Conservation (phyloP, 2,329 filamentous ascomycete genomes). For the Paraconiothyrium brasiliense region DNA sequence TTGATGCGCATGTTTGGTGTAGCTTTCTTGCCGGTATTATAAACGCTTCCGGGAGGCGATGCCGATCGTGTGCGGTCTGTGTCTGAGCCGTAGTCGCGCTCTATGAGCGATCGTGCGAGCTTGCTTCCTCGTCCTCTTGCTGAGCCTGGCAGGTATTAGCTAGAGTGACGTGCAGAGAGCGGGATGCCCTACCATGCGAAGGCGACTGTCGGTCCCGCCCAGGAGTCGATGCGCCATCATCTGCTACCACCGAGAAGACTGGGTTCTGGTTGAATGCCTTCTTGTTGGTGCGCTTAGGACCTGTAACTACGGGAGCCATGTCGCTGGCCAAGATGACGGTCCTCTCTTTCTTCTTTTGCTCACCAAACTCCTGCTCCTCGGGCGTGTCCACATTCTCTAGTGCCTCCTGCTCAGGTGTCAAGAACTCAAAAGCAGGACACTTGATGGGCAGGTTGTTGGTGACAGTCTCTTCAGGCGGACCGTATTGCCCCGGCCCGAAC, state of each 20-base stretch:
- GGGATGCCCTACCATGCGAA: conserved; percentile 41
- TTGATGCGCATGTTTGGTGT: conserved; percentile 59
- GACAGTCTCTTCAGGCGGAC: conserved; percentile 42
- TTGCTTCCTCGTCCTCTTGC: conserved; percentile 46
- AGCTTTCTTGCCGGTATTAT: conserved; percentile 49
- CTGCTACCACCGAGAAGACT: conserved; percentile 52
- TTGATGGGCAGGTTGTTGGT: conserved; percentile 60
- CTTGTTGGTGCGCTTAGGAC: conserved; percentile 60
- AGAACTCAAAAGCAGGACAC: conserved; percentile 71
- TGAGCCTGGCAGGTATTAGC: conserved; percentile 35
- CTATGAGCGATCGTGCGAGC: conserved; percentile 44
- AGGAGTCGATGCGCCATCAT: conserved; percentile 52
- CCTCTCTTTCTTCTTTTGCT: conserved; percentile 76
- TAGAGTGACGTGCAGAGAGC: background rate
- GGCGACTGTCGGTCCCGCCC: conserved; percentile 52
- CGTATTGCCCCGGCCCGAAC: conserved; percentile 71
- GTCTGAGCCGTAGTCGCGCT: conserved; percentile 53
- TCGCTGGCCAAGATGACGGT: conserved; percentile 78
- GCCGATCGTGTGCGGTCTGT: conserved; percentile 60
- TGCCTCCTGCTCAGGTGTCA: conserved; percentile 72
- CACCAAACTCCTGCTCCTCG: conserved; percentile 75
- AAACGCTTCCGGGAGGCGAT: conserved; percentile 52
- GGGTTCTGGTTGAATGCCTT: conserved; percentile 56
- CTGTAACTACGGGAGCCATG: conserved; percentile 70
- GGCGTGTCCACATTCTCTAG: conserved; percentile 78